Base-by-base conservation (phyloP, 2,329 filamentous ascomycete genomes). In the Aspergillus pseudoterreus region DNA sequence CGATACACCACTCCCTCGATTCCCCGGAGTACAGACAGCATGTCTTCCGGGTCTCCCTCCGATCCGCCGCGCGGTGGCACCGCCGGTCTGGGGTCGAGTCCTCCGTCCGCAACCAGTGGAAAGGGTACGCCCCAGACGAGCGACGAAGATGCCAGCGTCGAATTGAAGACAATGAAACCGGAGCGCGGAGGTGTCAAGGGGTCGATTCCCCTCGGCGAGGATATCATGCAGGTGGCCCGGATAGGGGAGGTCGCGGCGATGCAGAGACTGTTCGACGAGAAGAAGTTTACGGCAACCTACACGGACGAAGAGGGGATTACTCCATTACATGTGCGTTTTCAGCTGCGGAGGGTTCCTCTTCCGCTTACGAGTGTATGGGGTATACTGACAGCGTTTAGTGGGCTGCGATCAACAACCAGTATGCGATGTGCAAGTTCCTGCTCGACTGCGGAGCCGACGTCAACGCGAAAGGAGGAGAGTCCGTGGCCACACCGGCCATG, bases 341-440 rank as follows among this genome's bases (percentile, higher is more conserved):
- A 6, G 8, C 10, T 30, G 27, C 10, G 27, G 27, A 30, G 10
- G 8, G 27, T 8, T 11, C 27, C 27, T 9, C 8, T 10, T 8
- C 5, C 22, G 22, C 22, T 5, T 6, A 22, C 6, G 22, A 6
- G 22, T 22, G 22, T 22, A 22, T 22, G 22, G 21, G 27, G 27
- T 10, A 8, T 30, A 3, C 27, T 30, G 27, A 30, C 9, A 6
- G 17, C n/a, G 8, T 60, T 48, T 68, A 99, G 90, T 99, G 94
- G 94, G 94, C 94, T 43, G 90, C 95, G 35, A 97, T 99, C 71
- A 99, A 99, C 76, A 97, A 97, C 68, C 94, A 96, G 70, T 95
- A 92, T 75, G 89, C 90, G 60, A 91, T 97, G 78, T 96, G 92
- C 82, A 92, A 94, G 71, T 96, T 95, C 73, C 84, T 99, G 42